phyloP scores from a whole-genome alignment of 2,329 filamentous ascomycete species.

The Metarhizium rileyi region DNA sequence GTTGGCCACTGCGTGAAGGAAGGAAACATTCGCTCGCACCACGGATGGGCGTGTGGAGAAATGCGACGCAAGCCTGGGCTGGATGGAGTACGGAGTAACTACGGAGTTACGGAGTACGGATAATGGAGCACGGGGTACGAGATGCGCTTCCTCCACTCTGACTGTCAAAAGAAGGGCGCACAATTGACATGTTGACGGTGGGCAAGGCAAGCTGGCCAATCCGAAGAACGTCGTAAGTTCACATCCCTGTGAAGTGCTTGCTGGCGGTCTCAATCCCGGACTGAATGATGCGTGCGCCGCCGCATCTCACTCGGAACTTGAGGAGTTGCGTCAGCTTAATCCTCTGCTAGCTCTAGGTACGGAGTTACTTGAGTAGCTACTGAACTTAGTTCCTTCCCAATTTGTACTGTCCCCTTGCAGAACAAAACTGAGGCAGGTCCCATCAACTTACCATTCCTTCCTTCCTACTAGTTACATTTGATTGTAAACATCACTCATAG shows the following conservation, averaged over 20 bases:
- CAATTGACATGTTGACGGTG: conserved; percentile 21
- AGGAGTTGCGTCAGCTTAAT: no score
- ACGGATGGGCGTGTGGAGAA: conserved; percentile 2
- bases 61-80: neutral
- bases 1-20: neutral
- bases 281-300: neutral
- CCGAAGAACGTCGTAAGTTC: neutral
- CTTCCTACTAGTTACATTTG: neutral
- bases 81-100: no score
- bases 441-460: neutral
- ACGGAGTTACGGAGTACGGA: no score
- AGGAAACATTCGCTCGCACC: no score
- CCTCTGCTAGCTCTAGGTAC: neutral
- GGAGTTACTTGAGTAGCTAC: neutral
- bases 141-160: neutral
- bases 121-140: no score
- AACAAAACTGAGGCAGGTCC: conserved; percentile 5
- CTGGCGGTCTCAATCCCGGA: neutral
- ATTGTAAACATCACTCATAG: neutral
- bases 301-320: no score
- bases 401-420: neutral
- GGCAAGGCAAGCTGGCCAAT: conserved; percentile 4
- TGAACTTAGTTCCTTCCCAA: neutral
- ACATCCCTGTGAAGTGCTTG: conserved; percentile 3
- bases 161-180: conserved; percentile 30